Evolutionary conservation across 2,329 filamentous ascomycete genomes (phyloP).

Genomic region (Didymella glomerata): DNA sequence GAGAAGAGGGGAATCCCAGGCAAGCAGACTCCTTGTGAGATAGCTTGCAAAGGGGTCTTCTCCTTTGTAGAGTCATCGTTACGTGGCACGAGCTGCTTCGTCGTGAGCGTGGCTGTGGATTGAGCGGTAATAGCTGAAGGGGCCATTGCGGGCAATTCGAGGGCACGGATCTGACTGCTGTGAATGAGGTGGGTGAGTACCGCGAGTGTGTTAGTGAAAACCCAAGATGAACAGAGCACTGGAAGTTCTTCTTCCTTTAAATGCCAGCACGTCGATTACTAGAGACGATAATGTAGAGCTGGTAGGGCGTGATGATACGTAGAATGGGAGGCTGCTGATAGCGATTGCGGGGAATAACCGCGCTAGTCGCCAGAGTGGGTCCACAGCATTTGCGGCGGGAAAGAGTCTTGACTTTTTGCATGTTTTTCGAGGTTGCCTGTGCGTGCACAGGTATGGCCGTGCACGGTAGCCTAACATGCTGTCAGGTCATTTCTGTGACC

Average conservation of each 20-base stretch:
- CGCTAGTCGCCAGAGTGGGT: conserved; percentile 1
- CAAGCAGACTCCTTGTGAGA: conserved; percentile 58
- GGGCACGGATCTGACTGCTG: neutral
- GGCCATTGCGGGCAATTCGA: conserved; percentile 33
- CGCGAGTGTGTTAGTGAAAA: neutral
- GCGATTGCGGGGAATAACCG: conserved; percentile 1
- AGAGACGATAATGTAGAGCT: neutral
- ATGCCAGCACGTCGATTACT: neutral
- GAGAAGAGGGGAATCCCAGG: conserved; percentile 66
- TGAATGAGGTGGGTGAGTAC: neutral
- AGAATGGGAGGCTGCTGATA: neutral
- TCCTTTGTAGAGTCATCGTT: conserved; percentile 37
- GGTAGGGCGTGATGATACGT: neutral
- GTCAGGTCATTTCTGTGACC: too few relatives aligned
- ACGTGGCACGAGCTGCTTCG: conserved; percentile 33
- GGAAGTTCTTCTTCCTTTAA: neutral
- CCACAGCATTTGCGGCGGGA: neutral
- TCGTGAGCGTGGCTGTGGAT: conserved; percentile 8
- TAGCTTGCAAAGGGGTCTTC: conserved; percentile 51
- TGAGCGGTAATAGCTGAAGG: conserved; percentile 40
- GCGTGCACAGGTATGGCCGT: too few relatives aligned
- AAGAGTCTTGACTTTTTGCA: too few relatives aligned
- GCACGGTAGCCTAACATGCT: too few relatives aligned
- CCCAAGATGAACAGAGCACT: neutral
- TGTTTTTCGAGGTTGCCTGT: too few relatives aligned